Percentiles rank a stretch among this genome's conserved stretches.
phyloP scores from a whole-genome alignment of 2,329 filamentous ascomycete species.

The Tolypocladium inflatum region DNA sequence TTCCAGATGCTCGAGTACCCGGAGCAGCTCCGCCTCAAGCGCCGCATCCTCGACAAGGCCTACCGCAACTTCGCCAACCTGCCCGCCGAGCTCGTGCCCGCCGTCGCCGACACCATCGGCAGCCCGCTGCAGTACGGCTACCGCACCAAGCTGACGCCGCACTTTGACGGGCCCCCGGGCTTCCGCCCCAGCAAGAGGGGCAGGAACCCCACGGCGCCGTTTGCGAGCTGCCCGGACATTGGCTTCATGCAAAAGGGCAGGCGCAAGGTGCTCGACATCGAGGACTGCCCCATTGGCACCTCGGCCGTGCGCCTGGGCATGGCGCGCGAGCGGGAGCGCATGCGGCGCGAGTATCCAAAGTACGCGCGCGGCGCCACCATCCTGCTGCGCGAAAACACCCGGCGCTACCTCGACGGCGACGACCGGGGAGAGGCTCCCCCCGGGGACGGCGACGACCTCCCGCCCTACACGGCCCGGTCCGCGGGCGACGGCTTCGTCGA shows the following conservation, averaged over 20 bases:
- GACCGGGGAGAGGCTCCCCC: slow-evolving; percentile 9
- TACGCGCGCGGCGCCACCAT: slow-evolving; percentile 82
- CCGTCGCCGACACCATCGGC: slow-evolving; percentile 74
- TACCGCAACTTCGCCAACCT: slow-evolving; percentile 86
- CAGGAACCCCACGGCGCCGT: slow-evolving; percentile 36
- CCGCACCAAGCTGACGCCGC: slow-evolving; percentile 91
- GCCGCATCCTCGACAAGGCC: slow-evolving; percentile 78
- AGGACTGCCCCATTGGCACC: slow-evolving; percentile 94
- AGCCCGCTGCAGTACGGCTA: slow-evolving; percentile 90
- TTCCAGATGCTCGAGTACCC: slow-evolving; percentile 93
- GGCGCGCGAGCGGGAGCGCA: slow-evolving; percentile 66
- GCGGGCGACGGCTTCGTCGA: slow-evolving; percentile 54
- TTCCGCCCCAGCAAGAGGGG: slow-evolving; percentile 38
- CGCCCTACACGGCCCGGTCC: slow-evolving; percentile 30
- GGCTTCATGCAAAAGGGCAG: slow-evolving; percentile 88
- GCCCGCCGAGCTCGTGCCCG: slow-evolving; percentile 62
- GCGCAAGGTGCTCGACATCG: slow-evolving; percentile 77
- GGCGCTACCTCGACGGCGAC: slow-evolving; percentile 47
- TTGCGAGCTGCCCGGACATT: slow-evolving; percentile 63
- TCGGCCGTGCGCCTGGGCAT: slow-evolving; percentile 74
- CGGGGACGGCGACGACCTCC: slow-evolving; percentile 11
- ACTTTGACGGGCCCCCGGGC: slow-evolving; percentile 73
- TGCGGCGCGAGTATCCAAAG: slow-evolving; percentile 57
- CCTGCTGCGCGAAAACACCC: slow-evolving; percentile 77
- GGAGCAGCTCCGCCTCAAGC: slow-evolving; percentile 79